These are phyloP conservation scores for Acanthamoeba rhysodes DNA, from an alignment of 208 protist genomes.

Conservation along the genomic window DNA sequence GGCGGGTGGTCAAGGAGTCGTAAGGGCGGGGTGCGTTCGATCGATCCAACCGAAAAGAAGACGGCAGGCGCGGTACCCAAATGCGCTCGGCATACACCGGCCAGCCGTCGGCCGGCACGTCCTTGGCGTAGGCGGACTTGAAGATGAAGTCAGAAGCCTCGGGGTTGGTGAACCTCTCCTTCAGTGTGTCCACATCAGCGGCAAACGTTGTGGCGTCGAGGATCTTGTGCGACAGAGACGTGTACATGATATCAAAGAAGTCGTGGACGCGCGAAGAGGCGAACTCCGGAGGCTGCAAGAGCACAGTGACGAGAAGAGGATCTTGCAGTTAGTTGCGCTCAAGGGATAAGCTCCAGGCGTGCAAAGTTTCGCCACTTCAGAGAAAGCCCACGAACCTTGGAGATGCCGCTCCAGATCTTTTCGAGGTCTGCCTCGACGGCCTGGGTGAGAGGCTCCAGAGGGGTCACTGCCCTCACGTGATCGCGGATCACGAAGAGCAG, in stretches of 20 bases:
- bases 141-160: slow-evolving; percentile 82
- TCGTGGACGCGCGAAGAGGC: slow-evolving; percentile 75
- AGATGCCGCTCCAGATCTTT: slow-evolving; percentile 94
- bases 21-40: not conserved
- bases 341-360: not conserved
- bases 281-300: slow-evolving; percentile 85
- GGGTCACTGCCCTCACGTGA: slow-evolving; percentile 93
- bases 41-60: not conserved
- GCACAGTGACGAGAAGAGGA: not conserved
- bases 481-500: slow-evolving; percentile 97
- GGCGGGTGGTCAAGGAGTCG: not conserved
- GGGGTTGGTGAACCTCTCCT: slow-evolving; percentile 80
- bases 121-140: slow-evolving; percentile 82
- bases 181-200: not conserved
- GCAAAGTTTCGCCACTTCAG: too few relatives aligned
- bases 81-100: slow-evolving; percentile 92
- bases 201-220: slow-evolving; percentile 80
- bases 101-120: slow-evolving; percentile 94
- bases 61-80: slow-evolving; percentile 88
- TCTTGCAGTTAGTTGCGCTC: not conserved
- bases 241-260: slow-evolving; percentile 92
- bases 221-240: slow-evolving; percentile 87
- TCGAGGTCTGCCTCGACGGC: slow-evolving; percentile 95
- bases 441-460: slow-evolving; percentile 88
- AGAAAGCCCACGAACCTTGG: slow-evolving; percentile 76